Evolutionary conservation across 495 filamentous ascomycete genomes (phyloP).

Genomic region (Aspergillus diversus): DNA sequence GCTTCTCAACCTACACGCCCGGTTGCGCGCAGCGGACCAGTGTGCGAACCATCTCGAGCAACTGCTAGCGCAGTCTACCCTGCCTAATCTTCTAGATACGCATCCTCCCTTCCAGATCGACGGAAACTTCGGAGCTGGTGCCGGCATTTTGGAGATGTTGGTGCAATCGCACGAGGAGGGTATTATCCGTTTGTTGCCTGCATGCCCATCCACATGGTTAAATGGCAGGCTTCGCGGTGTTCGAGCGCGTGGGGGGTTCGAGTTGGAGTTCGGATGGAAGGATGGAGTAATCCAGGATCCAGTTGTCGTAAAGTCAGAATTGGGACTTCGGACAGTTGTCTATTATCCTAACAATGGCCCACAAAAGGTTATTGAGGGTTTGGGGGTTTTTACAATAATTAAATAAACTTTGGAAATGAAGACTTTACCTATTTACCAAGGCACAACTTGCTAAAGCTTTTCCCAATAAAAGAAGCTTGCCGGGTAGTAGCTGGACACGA

Average conservation of each 20-base stretch:
- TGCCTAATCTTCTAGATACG: conserved; percentile 46
- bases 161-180: conserved; percentile 52
- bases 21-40: conserved; percentile 32
- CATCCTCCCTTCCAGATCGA: conserved; percentile 56
- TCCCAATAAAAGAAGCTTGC: too few relatives aligned
- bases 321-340: conserved; percentile 21
- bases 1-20: conserved; percentile 46
- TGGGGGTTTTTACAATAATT: not conserved
- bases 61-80: conserved; percentile 43
- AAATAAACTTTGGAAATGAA: too few relatives aligned
- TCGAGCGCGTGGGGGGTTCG: conserved; percentile 46
- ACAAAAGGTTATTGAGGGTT: conserved; percentile 13
- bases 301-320: conserved; percentile 26
- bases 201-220: conserved; percentile 41
- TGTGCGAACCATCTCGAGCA: conserved; percentile 40
- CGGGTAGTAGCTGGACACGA: too few relatives aligned
- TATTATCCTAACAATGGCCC: conserved; percentile 29
- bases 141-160: conserved; percentile 54
- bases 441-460: too few relatives aligned
- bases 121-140: conserved; percentile 55
- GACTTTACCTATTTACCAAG: too few relatives aligned
- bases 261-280: conserved; percentile 43
- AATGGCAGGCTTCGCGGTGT: conserved; percentile 42
- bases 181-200: conserved; percentile 47
- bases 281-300: conserved; percentile 25